A percentile compares a stretch with the other conserved stretches of the same genome.
Conservation (phyloP, 768 basidiomycete genomes). For the Cystofilobasidium bisporidii region DNA sequence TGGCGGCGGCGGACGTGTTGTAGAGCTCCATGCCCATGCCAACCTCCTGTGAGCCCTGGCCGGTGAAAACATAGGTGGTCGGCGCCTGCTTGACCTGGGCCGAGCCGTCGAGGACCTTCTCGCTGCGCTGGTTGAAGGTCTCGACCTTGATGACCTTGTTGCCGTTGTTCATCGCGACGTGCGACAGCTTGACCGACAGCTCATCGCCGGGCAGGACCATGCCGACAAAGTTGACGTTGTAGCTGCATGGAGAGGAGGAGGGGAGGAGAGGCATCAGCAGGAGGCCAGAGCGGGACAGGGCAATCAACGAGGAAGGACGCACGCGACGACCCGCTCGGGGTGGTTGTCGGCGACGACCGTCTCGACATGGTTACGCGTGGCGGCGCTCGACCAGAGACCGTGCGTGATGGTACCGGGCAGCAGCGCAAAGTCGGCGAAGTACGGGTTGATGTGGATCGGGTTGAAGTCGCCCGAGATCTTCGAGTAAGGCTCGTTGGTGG, state of each 20-base stretch:
- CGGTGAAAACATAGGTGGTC: slow-evolving; percentile 91
- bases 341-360: slow-evolving; percentile 85
- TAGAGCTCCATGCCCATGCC: slow-evolving; percentile 99
- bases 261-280: background rate
- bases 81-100: slow-evolving; percentile 84
- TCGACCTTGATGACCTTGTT: slow-evolving; percentile 84
- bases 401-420: slow-evolving; percentile 96
- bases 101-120: slow-evolving; percentile 83
- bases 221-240: slow-evolving; percentile 88
- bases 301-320: slow-evolving; percentile 39
- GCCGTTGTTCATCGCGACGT: slow-evolving; percentile 83
- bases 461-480: slow-evolving; percentile 96
- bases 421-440: slow-evolving; percentile 87
- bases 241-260: slow-evolving; percentile 46
- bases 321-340: slow-evolving; percentile 81
- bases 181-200: slow-evolving; percentile 74
- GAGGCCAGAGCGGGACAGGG: slow-evolving; percentile 21
- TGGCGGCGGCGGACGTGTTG: slow-evolving; percentile 80
- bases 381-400: slow-evolving; percentile 93
- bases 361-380: slow-evolving; percentile 84
- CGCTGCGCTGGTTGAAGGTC: slow-evolving; percentile 70
- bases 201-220: slow-evolving; percentile 92
- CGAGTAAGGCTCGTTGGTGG: slow-evolving; percentile 92
- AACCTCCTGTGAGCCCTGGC: slow-evolving; percentile 93
- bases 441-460: slow-evolving; percentile 93